Percentiles rank a stretch among this genome's conserved stretches.
These are phyloP conservation scores for Exophiala sp. DNA, from an alignment of 2,329 filamentous ascomycete genomes.

Conservation along the genomic window DNA sequence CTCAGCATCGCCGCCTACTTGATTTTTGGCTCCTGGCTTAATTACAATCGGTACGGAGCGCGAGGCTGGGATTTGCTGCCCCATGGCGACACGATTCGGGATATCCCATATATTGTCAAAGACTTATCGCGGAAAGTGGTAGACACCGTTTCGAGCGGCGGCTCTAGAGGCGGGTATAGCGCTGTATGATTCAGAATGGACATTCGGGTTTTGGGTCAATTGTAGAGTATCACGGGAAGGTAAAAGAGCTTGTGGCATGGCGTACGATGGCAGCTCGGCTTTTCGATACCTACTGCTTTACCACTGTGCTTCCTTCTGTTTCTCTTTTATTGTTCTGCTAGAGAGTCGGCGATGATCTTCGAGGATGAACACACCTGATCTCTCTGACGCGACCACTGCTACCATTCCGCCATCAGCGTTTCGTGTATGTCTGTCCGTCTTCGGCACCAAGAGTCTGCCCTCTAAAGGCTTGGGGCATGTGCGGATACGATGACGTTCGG, in stretches of 20 bases:
- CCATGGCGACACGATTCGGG: slow-evolving; percentile 84
- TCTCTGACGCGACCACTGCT: too few relatives aligned
- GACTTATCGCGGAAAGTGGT: slow-evolving; percentile 77
- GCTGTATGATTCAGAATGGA: slow-evolving; percentile 69
- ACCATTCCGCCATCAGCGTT: too few relatives aligned
- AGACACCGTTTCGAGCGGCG: slow-evolving; percentile 76
- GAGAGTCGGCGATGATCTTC: too few relatives aligned
- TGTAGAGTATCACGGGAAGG: neutral
- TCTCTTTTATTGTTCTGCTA: too few relatives aligned
- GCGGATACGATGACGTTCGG: too few relatives aligned
- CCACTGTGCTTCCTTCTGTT: too few relatives aligned
- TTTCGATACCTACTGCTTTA: neutral
- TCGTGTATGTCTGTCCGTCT: too few relatives aligned
- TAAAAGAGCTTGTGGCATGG: neutral
- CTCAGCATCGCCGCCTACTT: slow-evolving; percentile 80
- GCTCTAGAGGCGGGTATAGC: slow-evolving; percentile 85
- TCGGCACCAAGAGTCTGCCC: too few relatives aligned
- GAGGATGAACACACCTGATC: too few relatives aligned
- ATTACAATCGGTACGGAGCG: slow-evolving; percentile 94
- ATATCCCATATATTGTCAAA: slow-evolving; percentile 84
- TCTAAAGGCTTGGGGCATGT: too few relatives aligned
- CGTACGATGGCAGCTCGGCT: neutral
- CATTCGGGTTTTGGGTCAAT: neutral
- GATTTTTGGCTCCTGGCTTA: slow-evolving; percentile 97
- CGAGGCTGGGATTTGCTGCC: slow-evolving; percentile 92